Percentiles rank a stretch among this genome's conserved stretches.
Conservation (phyloP, 805 yeast genomes). For the Wickerhamiella sergipiensis region DNA sequence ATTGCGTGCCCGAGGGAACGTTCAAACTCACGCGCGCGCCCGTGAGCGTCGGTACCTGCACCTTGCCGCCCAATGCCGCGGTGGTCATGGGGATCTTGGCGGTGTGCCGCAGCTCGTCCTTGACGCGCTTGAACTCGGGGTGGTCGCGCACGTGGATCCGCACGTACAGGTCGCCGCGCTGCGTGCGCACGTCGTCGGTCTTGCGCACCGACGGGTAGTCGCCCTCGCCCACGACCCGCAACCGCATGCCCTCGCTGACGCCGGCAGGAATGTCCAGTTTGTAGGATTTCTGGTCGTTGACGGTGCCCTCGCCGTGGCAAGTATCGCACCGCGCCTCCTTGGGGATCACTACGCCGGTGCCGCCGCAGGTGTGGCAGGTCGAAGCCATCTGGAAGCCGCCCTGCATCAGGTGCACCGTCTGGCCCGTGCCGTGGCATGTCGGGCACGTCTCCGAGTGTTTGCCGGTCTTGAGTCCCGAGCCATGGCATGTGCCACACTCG, state of each 20-base stretch:
- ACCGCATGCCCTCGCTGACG: constrained; percentile 68
- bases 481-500: constrained; percentile 66
- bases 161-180: constrained; percentile 79
- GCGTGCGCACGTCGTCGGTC: constrained; percentile 51
- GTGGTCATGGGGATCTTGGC: constrained; percentile 82
- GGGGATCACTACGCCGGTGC: constrained; percentile 70
- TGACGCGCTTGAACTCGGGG: constrained; percentile 49
- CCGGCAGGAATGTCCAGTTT: constrained; percentile 83
- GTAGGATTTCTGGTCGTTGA: constrained; percentile 51
- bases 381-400: constrained; percentile 97
- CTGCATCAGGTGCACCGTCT: constrained; percentile 65
- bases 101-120: constrained; percentile 50
- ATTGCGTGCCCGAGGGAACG: constrained; percentile 74
- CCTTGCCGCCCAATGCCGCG: constrained; percentile 87
- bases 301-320: constrained; percentile 87
- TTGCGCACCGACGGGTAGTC: constrained; percentile 72
- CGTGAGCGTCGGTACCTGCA: constrained; percentile 72
- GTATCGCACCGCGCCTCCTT: constrained; percentile 54
- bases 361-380: constrained; percentile 77
- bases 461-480: constrained; percentile 73
- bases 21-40: constrained; percentile 64
- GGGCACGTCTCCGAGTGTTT: constrained; percentile 65
- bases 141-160: constrained; percentile 70
- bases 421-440: constrained; percentile 88
- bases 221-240: constrained; percentile 79